Evolutionary conservation across 2,329 filamentous ascomycete genomes (phyloP), one percentile per base, ranked within the genome.

Genomic region (Neonectria punicea): DNA sequence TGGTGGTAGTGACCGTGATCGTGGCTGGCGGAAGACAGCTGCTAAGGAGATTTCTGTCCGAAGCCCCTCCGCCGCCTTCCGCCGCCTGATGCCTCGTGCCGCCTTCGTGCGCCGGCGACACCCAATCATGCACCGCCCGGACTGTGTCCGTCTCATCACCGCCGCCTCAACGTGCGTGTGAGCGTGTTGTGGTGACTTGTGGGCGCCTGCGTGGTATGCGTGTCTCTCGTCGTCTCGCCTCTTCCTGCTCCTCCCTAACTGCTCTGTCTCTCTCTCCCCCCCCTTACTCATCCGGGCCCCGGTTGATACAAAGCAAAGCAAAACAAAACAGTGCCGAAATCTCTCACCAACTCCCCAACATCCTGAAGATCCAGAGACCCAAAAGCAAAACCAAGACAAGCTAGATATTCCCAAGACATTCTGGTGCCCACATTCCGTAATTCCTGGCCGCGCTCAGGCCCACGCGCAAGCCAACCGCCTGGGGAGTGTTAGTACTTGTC

Each of bases 11-110:
- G 66, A 53, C 71, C 67, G 70, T 67, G 63, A 72, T 69, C 46
- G 70, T 73, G 71, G 71, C 71, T 73, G 69, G 69, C 70, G 67
- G 60, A 72, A 22, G 55, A 51, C 32, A 50, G 30, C 55, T 63
- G 55, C 55, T 59, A 69, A 67, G 63, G 69, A 70, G 70, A 70
- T 73, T 73, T 53, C 61, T 49, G 14, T 62, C 50, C 61, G 55
- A 59, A 41, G 50, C 61, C 63, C 68, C 60, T 63, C 58, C 58
- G 62, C 57, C 61, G 50, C 58, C 55, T 44, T 67, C 50, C 58
- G 51, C 53, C 58, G 25, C n/a, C 60, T 53, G 56, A 60, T 62
- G 39, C 28, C 16, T 41, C n/a, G 4, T 18, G 39, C 39, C 39
- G 39, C 39, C 16, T n/a, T n/a, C 16, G 39, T 41, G 39, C 39